These are phyloP conservation scores for Prunus yedoensis DNA, from an alignment of 331 rosid species.

Conservation along the genomic window DNA sequence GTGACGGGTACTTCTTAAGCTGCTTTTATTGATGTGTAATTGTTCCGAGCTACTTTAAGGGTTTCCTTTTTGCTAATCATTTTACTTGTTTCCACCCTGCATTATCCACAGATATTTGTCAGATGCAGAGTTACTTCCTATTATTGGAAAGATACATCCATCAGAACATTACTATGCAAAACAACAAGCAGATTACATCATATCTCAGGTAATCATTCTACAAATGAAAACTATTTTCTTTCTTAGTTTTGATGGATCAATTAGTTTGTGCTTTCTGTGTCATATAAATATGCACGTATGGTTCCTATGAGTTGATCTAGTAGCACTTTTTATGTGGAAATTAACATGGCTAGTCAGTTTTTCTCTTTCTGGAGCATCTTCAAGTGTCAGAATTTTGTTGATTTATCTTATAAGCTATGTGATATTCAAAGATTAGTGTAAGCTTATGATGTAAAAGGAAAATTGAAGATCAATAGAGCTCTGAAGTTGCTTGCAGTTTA, in stretches of 20 bases:
- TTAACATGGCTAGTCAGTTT: not conserved
- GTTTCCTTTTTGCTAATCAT: conserved; percentile 26
- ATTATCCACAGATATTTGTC: conserved; percentile 60
- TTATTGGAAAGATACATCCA: conserved; percentile 93
- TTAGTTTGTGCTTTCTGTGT: conserved; percentile 15
- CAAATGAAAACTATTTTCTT: not conserved
- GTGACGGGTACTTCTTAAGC: conserved; percentile 66
- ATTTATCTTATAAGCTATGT: not conserved
- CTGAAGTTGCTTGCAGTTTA: conserved; percentile 1
- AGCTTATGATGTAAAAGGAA: not conserved
- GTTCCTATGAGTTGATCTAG: not conserved
- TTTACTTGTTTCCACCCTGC: conserved; percentile 24
- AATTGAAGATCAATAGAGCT: not conserved
- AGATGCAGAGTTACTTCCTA: conserved; percentile 67
- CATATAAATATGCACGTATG: conserved; percentile 10
- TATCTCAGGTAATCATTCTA: conserved; percentile 69
- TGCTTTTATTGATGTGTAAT: conserved; percentile 17
- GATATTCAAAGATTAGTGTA: not conserved
- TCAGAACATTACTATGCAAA: conserved; percentile 92
- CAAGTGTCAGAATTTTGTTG: conserved; percentile 4
- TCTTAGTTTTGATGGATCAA: not conserved
- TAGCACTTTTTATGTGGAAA: not conserved
- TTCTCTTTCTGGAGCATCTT: not conserved
- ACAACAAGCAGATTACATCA: conserved; percentile 87
- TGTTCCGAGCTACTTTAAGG: conserved; percentile 8